Evolutionary conservation across 345 rosid genomes (phyloP).

Genomic region (Salix koriyanagi): DNA sequence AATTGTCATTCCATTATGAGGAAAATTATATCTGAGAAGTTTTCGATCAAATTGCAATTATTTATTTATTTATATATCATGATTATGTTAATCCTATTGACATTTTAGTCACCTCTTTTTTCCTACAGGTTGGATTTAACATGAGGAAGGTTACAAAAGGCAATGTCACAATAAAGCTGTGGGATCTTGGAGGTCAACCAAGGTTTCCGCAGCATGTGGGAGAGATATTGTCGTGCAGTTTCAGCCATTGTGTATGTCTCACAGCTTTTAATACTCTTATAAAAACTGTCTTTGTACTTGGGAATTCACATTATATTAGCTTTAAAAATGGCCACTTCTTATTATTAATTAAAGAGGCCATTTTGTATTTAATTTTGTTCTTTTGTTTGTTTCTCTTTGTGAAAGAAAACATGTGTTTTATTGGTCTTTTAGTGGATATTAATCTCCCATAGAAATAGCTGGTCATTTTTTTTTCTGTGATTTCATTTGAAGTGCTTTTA

Average conservation of each 20-base stretch:
- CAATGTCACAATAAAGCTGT: constrained; percentile 72
- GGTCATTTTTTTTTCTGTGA: not conserved
- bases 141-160: constrained; percentile 90
- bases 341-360: not conserved
- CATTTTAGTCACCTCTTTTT: not conserved
- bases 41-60: not conserved
- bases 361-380: not conserved
- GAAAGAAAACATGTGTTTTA: not conserved
- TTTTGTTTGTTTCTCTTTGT: not conserved
- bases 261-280: not conserved
- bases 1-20: not conserved
- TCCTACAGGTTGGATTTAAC: constrained; percentile 69
- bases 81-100: not conserved
- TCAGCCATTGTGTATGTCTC: constrained; percentile 60
- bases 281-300: not conserved
- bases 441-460: not conserved
- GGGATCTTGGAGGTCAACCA: constrained; percentile 79
- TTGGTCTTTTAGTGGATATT: not conserved
- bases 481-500: not conserved
- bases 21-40: not conserved
- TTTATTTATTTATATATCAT: not conserved
- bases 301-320: not conserved
- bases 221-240: constrained; percentile 73
- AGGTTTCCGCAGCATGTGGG: constrained; percentile 76
- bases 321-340: not conserved